Evolutionary conservation across 164 flowering plant genomes (phyloP).

Genomic region (Tetracentron sinense): DNA sequence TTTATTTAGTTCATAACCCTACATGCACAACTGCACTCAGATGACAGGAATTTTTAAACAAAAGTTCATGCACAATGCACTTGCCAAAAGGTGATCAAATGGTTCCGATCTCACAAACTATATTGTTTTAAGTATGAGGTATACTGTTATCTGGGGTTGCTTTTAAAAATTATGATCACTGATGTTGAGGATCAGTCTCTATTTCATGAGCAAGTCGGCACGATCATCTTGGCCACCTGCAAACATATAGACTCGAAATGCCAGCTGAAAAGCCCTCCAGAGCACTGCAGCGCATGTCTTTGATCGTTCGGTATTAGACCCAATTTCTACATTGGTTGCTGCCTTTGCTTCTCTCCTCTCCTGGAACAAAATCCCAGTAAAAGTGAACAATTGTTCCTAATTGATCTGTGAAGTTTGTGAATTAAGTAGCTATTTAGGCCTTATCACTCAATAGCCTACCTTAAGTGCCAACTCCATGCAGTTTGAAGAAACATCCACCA

Average conservation of each 20-base stretch:
- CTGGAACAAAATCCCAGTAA: slow-evolving; percentile 23
- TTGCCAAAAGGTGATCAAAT: slow-evolving; percentile 3
- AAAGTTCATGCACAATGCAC: slow-evolving; percentile 2
- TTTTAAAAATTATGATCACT: slow-evolving; percentile 5
- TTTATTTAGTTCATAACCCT: background rate
- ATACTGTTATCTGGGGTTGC: background rate
- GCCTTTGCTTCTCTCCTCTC: slow-evolving; percentile 44
- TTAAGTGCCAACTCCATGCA: slow-evolving; percentile 78
- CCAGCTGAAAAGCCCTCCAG: slow-evolving; percentile 83
- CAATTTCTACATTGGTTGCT: slow-evolving; percentile 13
- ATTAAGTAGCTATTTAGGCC: background rate
- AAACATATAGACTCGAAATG: slow-evolving; percentile 71
- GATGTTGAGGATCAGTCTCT: slow-evolving; percentile 36
- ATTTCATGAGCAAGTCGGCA: slow-evolving; percentile 79
- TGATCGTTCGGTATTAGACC: slow-evolving; percentile 30
- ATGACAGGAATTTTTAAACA: background rate
- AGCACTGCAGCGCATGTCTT: slow-evolving; percentile 42
- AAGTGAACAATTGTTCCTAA: background rate
- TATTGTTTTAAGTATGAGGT: slow-evolving; percentile 4
- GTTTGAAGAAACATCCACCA: slow-evolving; percentile 58
- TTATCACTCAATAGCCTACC: slow-evolving; percentile 31
- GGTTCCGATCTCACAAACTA: slow-evolving; percentile 2
- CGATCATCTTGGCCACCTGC: slow-evolving; percentile 90
- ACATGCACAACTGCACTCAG: background rate
- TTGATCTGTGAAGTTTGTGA: background rate